Evolutionary conservation across 2,329 filamentous ascomycete species (phyloP), one percentile per base, ranked within the genome.

Genomic region (Thelonectria blattea): DNA sequence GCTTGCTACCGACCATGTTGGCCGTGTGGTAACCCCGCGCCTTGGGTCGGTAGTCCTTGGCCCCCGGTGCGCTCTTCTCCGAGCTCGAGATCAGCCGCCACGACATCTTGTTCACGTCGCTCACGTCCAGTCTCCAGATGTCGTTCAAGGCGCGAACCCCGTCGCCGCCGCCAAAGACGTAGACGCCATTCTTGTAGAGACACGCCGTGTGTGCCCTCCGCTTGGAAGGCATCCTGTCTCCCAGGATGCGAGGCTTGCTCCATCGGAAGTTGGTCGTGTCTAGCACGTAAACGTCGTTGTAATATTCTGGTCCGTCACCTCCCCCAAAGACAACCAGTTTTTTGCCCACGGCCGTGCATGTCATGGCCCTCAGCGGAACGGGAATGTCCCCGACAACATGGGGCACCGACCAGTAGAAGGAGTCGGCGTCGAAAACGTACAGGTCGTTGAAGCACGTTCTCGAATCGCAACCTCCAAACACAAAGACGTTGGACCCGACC

Each of bases 201-300:
- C 88, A 90, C n/a, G 88, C 87, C 3, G 88, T 90, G 72, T 91
- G 88, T 3, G 88, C 88, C 52, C 88, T 79, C 20, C 88, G 80
- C 65, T 86, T 85, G 58, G 84, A 87, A 1, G 88, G 88, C 22
- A 80, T 72, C 56, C 78, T 79, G 63, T 88, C 85, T 32, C 86
- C 85, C 22, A 83, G 70, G 46, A 90, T 85, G 43, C 81, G 81
- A 43, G 88, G 87, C 62, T 83, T 84, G 42, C 82, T 83, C 87
- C 88, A 91, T 18, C 85, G 83, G 72, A 88, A 89, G 72, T 87
- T 91, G 62, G 87, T 80, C 20, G 88, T 91, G 70, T 91, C 88
- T n/a, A 90, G 79, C 47, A 91, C 86, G 71, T 90, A 90, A 18
- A 91, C 84, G 67, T 90, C 87, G 69, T 90, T 90, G 74, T 90